These are phyloP conservation scores for Persicaria tinctoria DNA, from an alignment of 148 eudicot species.

Conservation along the genomic window DNA sequence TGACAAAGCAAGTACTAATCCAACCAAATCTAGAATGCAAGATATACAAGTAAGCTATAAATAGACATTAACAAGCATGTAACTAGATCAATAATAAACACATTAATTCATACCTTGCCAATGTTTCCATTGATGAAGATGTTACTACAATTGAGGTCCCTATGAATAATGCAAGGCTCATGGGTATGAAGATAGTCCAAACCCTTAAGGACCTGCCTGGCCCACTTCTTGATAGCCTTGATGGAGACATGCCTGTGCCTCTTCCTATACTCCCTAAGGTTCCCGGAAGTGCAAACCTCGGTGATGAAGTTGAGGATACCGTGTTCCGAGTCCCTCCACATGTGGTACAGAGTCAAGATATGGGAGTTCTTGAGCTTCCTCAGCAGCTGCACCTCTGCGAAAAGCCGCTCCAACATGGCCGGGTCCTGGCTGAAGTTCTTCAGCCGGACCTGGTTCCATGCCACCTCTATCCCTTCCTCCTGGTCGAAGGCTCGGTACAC, in stretches of 20 bases:
- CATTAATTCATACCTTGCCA: constrained; percentile 47
- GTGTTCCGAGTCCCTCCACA: constrained; percentile 52
- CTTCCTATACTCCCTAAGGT: constrained; percentile 69
- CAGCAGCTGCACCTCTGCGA: constrained; percentile 49
- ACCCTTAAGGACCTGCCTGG: constrained; percentile 64
- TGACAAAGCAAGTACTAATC: neutral
- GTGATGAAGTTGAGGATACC: constrained; percentile 67
- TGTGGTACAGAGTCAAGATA: constrained; percentile 49
- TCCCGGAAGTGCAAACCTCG: constrained; percentile 76
- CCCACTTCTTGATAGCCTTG: constrained; percentile 83
- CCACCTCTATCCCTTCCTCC: constrained; percentile 76
- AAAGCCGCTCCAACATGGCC: constrained; percentile 38
- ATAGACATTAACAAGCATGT: neutral
- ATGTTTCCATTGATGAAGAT: constrained; percentile 80
- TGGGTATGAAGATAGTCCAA: constrained; percentile 74
- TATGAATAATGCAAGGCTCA: constrained; percentile 80
- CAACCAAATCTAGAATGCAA: neutral
- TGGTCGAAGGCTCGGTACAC: constrained; percentile 82
- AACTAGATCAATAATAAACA: neutral
- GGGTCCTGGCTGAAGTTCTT: constrained; percentile 53
- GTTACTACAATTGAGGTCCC: constrained; percentile 87
- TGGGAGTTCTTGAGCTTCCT: constrained; percentile 44
- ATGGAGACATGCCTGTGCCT: constrained; percentile 65
- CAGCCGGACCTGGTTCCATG: constrained; percentile 76
- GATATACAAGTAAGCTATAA: neutral